A percentile compares a stretch with the other conserved stretches of the same genome.
Evolutionary conservation across 495 filamentous ascomycete genomes (phyloP).

Genomic region (Lepidopterella palustris): DNA sequence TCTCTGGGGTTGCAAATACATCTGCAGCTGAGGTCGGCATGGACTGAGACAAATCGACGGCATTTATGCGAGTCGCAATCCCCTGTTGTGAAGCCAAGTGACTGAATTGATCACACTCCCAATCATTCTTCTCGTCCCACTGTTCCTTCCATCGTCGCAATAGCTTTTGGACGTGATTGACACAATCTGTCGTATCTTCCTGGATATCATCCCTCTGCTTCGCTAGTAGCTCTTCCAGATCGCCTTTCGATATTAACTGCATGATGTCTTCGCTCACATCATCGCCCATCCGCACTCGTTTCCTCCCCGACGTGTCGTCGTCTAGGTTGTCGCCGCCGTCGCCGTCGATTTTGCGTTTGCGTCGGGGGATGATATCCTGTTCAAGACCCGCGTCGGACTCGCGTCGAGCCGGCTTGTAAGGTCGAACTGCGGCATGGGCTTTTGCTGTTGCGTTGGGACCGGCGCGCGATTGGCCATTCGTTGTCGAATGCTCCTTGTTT

Average conservation of each 20-base stretch:
- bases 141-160: conserved; percentile 28
- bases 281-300: conserved; percentile 6
- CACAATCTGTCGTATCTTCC: conserved; percentile 24
- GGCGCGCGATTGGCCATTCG: not conserved
- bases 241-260: conserved; percentile 19
- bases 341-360: conserved; percentile 9
- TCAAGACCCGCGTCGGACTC: conserved; percentile 17
- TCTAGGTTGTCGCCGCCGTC: not conserved
- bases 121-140: conserved; percentile 30
- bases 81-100: not conserved
- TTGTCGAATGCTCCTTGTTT: not conserved
- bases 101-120: conserved; percentile 20
- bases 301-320: conserved; percentile 1
- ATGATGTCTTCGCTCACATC: conserved; percentile 12
- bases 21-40: not conserved
- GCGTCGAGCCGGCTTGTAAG: conserved; percentile 7
- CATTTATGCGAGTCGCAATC: not conserved
- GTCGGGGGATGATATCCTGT: conserved; percentile 17
- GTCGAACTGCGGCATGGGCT: not conserved
- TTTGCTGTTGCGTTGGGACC: not conserved
- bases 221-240: conserved; percentile 11
- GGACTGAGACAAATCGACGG: conserved; percentile 1
- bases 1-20: conserved; percentile 10
- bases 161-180: conserved; percentile 28
- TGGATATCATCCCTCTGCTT: conserved; percentile 25